phyloP scores from a whole-genome alignment of 225 moss, liverwort and hornwort species.

The Physcomitrium patens region DNA sequence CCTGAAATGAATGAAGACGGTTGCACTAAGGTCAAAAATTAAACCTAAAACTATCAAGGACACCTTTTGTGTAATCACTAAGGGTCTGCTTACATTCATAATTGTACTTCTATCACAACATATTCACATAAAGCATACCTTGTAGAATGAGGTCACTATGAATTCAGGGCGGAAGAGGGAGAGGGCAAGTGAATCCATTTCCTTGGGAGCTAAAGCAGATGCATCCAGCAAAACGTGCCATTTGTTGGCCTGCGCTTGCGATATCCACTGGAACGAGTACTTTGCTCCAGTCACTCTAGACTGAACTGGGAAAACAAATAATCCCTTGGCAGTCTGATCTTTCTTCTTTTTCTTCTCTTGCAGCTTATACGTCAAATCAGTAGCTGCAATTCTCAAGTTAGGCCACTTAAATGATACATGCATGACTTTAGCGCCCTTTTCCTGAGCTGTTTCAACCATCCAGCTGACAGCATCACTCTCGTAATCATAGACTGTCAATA shows the following conservation, averaged over 20 bases:
- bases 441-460: slow-evolving; percentile 86
- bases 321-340: slow-evolving; percentile 77
- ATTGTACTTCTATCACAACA: no score
- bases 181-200: slow-evolving; percentile 96
- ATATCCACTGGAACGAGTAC: slow-evolving; percentile 97
- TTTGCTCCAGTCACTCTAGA: slow-evolving; percentile 93
- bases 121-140: slow-evolving; percentile 37
- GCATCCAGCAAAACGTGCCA: slow-evolving; percentile 97
- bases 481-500: slow-evolving; percentile 92
- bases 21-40: slow-evolving; percentile 24
- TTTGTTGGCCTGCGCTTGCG: slow-evolving; percentile 91
- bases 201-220: slow-evolving; percentile 92
- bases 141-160: slow-evolving; percentile 93
- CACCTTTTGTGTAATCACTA: no score
- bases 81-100: not conserved
- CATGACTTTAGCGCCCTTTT: slow-evolving; percentile 84
- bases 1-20: slow-evolving; percentile 35
- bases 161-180: slow-evolving; percentile 97
- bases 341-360: slow-evolving; percentile 87
- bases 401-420: slow-evolving; percentile 96
- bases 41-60: not conserved
- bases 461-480: slow-evolving; percentile 96
- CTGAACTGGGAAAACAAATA: slow-evolving; percentile 95
- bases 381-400: slow-evolving; percentile 73
- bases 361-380: slow-evolving; percentile 84